A percentile compares a stretch with the other conserved stretches of the same genome.
phyloP scores from a whole-genome alignment of 2,329 filamentous ascomycete genomes.

The Kalmusia sp. region DNA sequence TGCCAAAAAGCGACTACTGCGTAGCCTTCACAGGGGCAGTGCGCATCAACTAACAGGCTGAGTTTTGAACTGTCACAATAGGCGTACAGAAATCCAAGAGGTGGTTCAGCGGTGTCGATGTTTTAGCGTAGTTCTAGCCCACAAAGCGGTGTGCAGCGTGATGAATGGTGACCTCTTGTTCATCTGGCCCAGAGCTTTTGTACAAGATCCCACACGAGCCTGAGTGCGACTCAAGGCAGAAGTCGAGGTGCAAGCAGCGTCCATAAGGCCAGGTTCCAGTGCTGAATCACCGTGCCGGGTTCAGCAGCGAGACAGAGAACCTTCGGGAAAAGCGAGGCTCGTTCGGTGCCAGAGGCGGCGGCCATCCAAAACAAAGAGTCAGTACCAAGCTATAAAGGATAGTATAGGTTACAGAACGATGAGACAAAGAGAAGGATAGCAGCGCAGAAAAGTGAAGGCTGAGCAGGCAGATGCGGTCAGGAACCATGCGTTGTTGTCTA shows the following conservation, averaged over 20 bases:
- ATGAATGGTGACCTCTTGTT: not conserved
- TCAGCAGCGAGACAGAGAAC: not conserved
- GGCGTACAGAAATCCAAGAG: not conserved
- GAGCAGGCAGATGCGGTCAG: conserved; percentile 7
- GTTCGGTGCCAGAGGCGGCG: not conserved
- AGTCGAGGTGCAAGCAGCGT: not conserved
- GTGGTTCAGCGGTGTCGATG: conserved; percentile 7
- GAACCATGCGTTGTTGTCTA: conserved; percentile 8
- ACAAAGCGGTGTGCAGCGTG: conserved; percentile 8
- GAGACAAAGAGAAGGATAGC: not conserved
- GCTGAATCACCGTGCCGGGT: conserved; percentile 3
- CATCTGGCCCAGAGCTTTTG: not conserved
- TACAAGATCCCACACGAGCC: not conserved
- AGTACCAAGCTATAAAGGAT: not conserved
- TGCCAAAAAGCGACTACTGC: conserved; percentile 5
- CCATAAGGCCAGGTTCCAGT: conserved; percentile 6
- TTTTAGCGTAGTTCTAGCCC: conserved; percentile 6
- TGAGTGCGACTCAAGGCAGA: conserved; percentile 4
- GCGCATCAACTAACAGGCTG: not conserved
- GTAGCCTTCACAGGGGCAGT: not conserved
- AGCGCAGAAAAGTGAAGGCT: not conserved
- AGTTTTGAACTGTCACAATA: not conserved
- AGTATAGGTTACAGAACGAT: not conserved
- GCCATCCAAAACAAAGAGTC: not conserved
- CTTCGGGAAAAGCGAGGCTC: conserved; percentile 1